These are phyloP conservation scores for Fonsecaea monophora DNA, from an alignment of 2,329 filamentous ascomycete species.

Conservation along the genomic window DNA sequence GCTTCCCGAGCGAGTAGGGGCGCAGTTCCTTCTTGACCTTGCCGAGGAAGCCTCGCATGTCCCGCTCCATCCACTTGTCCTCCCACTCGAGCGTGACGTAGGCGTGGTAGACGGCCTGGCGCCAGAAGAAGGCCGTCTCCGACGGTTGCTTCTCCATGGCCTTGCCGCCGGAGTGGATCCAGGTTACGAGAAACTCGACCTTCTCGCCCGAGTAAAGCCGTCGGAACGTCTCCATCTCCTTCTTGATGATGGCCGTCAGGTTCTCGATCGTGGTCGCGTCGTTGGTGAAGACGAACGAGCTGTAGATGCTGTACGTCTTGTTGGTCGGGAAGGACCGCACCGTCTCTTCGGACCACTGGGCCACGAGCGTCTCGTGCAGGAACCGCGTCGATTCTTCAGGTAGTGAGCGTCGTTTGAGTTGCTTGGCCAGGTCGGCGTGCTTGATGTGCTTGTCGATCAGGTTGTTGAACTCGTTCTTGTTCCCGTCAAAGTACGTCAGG, in stretches of 20 bases:
- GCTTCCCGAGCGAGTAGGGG: background rate
- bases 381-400: background rate
- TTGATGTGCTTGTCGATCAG: too few species aligned
- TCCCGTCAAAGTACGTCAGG: too few species aligned
- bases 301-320: background rate
- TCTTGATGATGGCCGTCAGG: background rate
- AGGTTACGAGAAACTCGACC: background rate
- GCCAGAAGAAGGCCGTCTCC: too few species aligned
- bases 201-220: background rate
- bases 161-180: background rate
- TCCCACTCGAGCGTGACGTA: too few species aligned
- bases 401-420: too few species aligned
- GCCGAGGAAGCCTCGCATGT: background rate
- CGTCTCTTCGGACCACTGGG: background rate
- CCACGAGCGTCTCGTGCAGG: background rate
- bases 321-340: background rate
- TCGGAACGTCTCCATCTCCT: background rate
- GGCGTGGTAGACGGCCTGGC: too few species aligned
- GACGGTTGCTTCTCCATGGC: background rate
- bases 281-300: background rate
- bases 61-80: background rate
- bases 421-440: too few species aligned
- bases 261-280: background rate
- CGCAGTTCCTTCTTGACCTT: background rate
- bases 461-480: too few species aligned